Conservation (phyloP, 371 early-diverging fungal genomes). For the Dentiscutata heterogama region DNA sequence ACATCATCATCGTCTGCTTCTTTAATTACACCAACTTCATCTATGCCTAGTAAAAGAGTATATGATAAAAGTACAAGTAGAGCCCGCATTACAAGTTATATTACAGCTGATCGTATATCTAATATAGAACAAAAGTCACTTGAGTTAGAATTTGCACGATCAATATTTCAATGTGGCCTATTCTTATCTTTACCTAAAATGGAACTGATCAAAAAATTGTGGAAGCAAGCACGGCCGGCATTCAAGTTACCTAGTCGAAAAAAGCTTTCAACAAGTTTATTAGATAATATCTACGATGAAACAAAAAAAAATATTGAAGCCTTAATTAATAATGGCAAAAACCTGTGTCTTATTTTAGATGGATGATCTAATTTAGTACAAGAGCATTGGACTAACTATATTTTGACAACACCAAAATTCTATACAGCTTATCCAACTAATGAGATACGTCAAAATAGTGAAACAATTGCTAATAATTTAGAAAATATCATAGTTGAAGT, state of each 20-base stretch:
- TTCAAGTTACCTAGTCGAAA: background rate
- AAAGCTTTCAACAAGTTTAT: background rate
- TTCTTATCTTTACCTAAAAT: background rate
- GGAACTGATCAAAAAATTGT: background rate
- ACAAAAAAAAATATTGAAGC: background rate
- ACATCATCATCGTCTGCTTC: too few relatives aligned
- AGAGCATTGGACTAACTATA: conserved; percentile 9
- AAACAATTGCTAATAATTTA: too few relatives aligned
- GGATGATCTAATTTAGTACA: background rate
- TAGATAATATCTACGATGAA: background rate
- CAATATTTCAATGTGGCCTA: background rate
- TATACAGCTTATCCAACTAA: background rate
- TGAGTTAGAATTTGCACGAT: too few relatives aligned
- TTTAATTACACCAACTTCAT: too few relatives aligned
- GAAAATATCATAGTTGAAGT: too few relatives aligned
- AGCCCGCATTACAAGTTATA: too few relatives aligned
- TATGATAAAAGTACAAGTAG: too few relatives aligned
- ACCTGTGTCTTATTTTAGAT: background rate
- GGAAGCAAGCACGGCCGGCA: background rate
- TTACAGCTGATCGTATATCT: too few relatives aligned
- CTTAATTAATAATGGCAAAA: background rate
- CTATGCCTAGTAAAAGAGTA: too few relatives aligned
- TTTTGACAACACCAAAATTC: background rate
- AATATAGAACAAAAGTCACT: too few relatives aligned
- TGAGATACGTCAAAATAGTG: background rate